Evolutionary conservation across 1,284 basidiomycete species (phyloP), one percentile per base, ranked within the genome.

Genomic region (Puccinia coronata): DNA sequence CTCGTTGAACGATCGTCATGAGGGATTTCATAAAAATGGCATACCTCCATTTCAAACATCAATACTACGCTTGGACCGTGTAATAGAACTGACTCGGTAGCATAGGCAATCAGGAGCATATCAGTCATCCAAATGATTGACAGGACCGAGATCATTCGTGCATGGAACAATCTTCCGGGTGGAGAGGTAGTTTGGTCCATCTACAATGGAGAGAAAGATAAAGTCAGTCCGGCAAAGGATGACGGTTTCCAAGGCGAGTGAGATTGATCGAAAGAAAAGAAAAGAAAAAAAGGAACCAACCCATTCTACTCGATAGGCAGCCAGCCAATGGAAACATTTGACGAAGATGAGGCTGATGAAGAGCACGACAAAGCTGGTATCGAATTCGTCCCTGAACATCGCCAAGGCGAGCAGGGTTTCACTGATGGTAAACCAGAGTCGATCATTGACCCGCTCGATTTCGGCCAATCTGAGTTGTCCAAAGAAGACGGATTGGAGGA

Each of bases 241-340:
- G 2, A 67, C 67, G 34, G 65, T 78, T 1, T 70, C 31, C 4
- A 47, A 6, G 1, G 16, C 36, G 61, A n/a, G 16, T 61, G n/a
- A 41, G 51, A 49, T 34, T 31, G n/a, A n/a, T n/a, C n/a, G n/a
- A n/a, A n/a, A n/a, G n/a, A n/a, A n/a, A n/a, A n/a, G n/a, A n/a
- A n/a, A n/a, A n/a, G n/a, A n/a, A n/a, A n/a, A n/a, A 23, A n/a
- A n/a, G 5, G 14, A 0, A 88, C 91, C 83, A 83, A 96, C 95
- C 89, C 93, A 96, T 90, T 99, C 97, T 75, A 99, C 93, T 61
- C 97, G 90, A 86, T 98, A 96, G 2, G 91, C 91, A 81, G 95
- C 91, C 43, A 99, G 90, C 96, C 96, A 98, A 86, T 99, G 97
- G 87, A 99, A 99, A 79, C 94, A 95, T 86, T 98, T 98, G 84